Evolutionary conservation across 805 yeast species (phyloP).

Genomic region (Wickerhamomyces hampshirensis): DNA sequence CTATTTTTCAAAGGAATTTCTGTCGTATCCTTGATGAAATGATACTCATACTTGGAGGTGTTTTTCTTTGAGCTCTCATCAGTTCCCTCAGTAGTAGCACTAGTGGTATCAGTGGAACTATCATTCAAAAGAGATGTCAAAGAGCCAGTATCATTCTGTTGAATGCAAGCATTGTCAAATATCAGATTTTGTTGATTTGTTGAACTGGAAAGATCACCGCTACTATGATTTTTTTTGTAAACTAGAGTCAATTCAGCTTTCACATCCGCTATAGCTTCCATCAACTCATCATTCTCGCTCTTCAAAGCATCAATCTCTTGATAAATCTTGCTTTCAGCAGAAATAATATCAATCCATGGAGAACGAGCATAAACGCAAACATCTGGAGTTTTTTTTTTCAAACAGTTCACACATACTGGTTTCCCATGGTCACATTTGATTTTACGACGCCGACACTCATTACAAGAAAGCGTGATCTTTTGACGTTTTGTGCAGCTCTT

Average conservation of each 20-base stretch:
- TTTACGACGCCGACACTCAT: slow-evolving; percentile 20
- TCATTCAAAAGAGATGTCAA: neutral
- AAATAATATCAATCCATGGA: slow-evolving; percentile 21
- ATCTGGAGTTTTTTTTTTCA: slow-evolving; percentile 11
- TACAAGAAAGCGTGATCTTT: slow-evolving; percentile 17
- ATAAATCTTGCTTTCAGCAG: slow-evolving; percentile 17
- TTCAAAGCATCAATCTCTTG: slow-evolving; percentile 19
- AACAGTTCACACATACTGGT: slow-evolving; percentile 17
- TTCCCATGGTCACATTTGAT: slow-evolving; percentile 21
- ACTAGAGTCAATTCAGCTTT: slow-evolving; percentile 11
- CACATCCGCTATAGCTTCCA: slow-evolving; percentile 11
- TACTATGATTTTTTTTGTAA: slow-evolving; percentile 14
- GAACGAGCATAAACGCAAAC: slow-evolving; percentile 15
- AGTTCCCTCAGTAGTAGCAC: too few relatives aligned
- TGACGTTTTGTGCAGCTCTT: slow-evolving; percentile 11
- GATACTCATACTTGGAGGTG: slow-evolving; percentile 11
- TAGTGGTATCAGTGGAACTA: too few relatives aligned
- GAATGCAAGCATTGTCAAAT: too few relatives aligned
- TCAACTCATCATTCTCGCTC: slow-evolving; percentile 16
- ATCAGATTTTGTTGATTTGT: too few relatives aligned
- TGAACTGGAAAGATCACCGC: slow-evolving; percentile 1
- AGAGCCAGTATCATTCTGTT: too few relatives aligned
- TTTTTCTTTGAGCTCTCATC: too few relatives aligned
- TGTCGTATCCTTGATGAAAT: slow-evolving; percentile 15
- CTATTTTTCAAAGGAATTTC: slow-evolving; percentile 15